Evolutionary conservation across 345 rosid species (phyloP), one percentile per base, ranked within the genome.

Genomic region (Erysimum cheiranthoides): DNA sequence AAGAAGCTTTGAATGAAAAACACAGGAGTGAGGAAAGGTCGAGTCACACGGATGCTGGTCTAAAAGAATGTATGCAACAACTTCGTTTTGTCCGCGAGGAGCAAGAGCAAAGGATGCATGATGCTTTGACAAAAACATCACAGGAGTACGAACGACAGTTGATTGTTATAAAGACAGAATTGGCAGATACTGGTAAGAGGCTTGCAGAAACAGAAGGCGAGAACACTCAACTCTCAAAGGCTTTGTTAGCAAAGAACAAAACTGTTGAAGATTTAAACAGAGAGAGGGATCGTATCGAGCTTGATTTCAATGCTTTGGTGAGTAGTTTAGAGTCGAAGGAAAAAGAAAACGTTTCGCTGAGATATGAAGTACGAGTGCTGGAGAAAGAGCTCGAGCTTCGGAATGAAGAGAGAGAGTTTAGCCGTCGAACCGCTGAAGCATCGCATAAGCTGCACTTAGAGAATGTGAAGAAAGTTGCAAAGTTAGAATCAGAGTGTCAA

Each of bases 371-470:
- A 45, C 81, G 87, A 36, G 89, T 95, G 54, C 82, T 95, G 30
- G 91, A 87, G 82, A 95, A 92, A 88, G 99, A 95, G 76, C 90
- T 92, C 3, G 97, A 95, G 86, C 87, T 95, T 73, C 77, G 96
- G 69, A 92, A 86, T 42, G 96, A 95, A 76, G 97, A 95, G 83
- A 89, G 89, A 81, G 99, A 95, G 74, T 92, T 92, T 73, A 89
- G 82, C 16, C 86, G 83, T 63, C 83, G 89, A 82, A 79, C 88
- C 8, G 78, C 89, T 57, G 93, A 89, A 77, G 86, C 86, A 76
- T 86, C 93, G 1, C 93, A 89, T 78, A 92, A 85, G 77, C 93
- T 88, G 62, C 91, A 92, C 73, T 73, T 90, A 30, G 97, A 92
- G 85, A 88, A 85, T 69, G 93, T 83, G 45, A 95, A 85, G 85